Conservation (phyloP, 495 filamentous ascomycete species). For the Hypoxylon fuscum region DNA sequence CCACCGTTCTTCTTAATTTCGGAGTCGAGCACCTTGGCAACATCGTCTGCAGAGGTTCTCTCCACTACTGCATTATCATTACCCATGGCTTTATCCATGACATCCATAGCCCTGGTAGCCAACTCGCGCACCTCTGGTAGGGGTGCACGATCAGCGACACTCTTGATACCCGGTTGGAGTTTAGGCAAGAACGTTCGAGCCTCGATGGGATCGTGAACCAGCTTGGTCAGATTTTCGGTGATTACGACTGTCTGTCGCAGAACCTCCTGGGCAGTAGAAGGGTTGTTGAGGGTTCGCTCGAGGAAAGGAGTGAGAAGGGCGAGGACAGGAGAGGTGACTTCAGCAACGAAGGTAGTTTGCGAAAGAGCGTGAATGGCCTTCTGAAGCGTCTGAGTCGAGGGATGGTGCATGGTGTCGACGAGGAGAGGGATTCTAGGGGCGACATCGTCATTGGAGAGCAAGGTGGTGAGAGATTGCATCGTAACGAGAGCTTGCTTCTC, state of each 20-base stretch:
- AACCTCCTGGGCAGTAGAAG: constrained; percentile 90
- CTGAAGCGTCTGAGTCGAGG: constrained; percentile 84
- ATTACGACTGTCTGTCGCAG: constrained; percentile 95
- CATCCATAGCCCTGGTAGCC: constrained; percentile 79
- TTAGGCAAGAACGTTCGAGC: constrained; percentile 96
- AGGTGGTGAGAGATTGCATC: constrained; percentile 87
- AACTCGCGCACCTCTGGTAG: constrained; percentile 94
- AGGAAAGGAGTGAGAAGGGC: constrained; percentile 96
- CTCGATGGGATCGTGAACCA: constrained; percentile 97
- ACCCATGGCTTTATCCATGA: constrained; percentile 95
- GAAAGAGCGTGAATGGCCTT: constrained; percentile 97
- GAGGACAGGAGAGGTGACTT: constrained; percentile 96
- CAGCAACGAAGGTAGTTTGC: constrained; percentile 97
- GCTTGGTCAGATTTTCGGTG: constrained; percentile 98
- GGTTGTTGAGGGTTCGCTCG: constrained; percentile 90
- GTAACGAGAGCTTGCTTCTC: constrained; percentile 88
- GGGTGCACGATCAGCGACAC: constrained; percentile 85
- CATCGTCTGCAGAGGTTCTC: constrained; percentile 76
- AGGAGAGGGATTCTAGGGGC: constrained; percentile 90
- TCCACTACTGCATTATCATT: constrained; percentile 73
- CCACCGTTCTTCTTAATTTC: constrained; percentile 76
- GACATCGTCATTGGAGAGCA: constrained; percentile 97
- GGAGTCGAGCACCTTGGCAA: constrained; percentile 75
- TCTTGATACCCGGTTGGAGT: constrained; percentile 92
- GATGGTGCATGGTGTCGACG: constrained; percentile 94